Evolutionary conservation across 768 basidiomycete genomes (phyloP), one percentile per base, ranked within the genome.

Genomic region (Pluteus cervinus): DNA sequence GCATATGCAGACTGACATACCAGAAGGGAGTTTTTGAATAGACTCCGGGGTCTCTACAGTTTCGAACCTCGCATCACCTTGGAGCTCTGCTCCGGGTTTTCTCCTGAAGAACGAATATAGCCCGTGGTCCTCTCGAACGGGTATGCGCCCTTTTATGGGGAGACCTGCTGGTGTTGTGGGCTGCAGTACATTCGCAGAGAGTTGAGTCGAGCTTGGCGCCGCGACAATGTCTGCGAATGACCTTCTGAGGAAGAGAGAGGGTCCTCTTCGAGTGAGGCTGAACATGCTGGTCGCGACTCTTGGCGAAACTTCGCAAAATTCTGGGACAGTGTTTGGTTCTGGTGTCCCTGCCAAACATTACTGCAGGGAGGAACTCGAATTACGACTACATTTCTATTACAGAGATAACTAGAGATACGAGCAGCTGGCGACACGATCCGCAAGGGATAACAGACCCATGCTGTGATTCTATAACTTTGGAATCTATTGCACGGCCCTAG

Each of bases 51-150:
- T 52, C 47, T 68, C 66, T 10, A 64, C 41, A 4, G 60, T 71
- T 47, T 84, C 79, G 45, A 76, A 77, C 26, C 54, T 61, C n/a
- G 65, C 67, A 36, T 65, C 65, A 4, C 75, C 81, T 9, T 40
- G 44, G 2, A 65, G 49, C 24, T 72, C 58, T 24, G 60, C 62
- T 32, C 55, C 65, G 15, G 68, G 60, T 50, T 72, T 76, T 48
- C 63, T 68, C 41, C 84, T 69, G 60, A 89, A 90, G 55, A 90
- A 89, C 0, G 66, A 78, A 49, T 74, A 88, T 5, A 90, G 71
- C 1, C 86, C 87, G 55, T 90, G 86, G 42, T 81, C 71, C 15
- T 78, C 70, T 18, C 48, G 53, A 18, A 70, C 67, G 5, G 61
- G 52, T 10, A 68, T n/a, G n/a, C n/a, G n/a, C 54, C 32, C 55